Conservation (phyloP, 257 asterid genomes). For the Gentiana dahurica region DNA sequence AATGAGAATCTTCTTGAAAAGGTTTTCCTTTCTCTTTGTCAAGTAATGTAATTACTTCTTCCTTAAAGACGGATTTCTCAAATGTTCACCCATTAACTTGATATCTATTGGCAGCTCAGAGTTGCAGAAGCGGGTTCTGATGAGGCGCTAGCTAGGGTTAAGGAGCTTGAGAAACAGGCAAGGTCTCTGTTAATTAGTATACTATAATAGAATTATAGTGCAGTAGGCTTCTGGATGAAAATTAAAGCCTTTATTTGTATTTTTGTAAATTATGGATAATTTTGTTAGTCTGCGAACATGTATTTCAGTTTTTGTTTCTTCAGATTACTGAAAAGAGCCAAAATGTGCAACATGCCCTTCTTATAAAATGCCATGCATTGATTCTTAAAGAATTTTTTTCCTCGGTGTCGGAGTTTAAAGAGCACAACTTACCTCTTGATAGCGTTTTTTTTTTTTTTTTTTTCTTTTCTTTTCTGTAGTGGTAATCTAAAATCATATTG, state of each 20-base stretch:
- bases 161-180: constrained; percentile 98
- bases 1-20: constrained; percentile 71
- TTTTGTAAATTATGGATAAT: background rate
- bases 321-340: background rate
- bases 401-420: too few relatives aligned
- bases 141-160: constrained; percentile 86
- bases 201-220: constrained; percentile 3
- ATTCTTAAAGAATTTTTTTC: background rate
- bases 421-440: too few relatives aligned
- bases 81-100: constrained; percentile 1
- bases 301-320: background rate
- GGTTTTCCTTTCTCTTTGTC: constrained; percentile 28
- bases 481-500: too few relatives aligned
- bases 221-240: constrained; percentile 10
- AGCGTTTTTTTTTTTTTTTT: too few relatives aligned
- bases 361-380: background rate
- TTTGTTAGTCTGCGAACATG: background rate
- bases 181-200: constrained; percentile 8
- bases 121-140: constrained; percentile 60
- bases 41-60: constrained; percentile 5
- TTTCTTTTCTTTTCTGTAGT: too few relatives aligned
- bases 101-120: constrained; percentile 50
- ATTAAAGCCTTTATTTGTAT: constrained; percentile 6
- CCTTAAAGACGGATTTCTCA: background rate
- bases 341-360: background rate